phyloP scores from a whole-genome alignment of 2,329 filamentous ascomycete genomes.

The Fusarium proliferatum region DNA sequence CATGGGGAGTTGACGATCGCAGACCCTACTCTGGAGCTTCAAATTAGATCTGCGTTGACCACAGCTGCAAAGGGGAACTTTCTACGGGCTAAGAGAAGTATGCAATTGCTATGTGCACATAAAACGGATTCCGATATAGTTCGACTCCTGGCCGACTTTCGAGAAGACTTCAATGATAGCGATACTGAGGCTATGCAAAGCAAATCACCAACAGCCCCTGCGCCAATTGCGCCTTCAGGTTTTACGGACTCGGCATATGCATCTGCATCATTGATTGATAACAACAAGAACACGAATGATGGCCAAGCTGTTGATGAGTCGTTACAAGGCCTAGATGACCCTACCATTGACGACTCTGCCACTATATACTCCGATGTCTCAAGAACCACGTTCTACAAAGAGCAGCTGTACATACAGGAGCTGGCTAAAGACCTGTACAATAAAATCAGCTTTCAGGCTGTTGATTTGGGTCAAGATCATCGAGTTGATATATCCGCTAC shows the following conservation, averaged over 20 bases:
- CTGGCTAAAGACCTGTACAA: background rate
- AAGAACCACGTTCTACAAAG: background rate
- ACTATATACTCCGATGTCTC: background rate
- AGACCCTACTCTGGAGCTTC: too few species aligned
- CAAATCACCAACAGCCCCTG: accelerated
- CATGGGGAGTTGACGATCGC: too few species aligned
- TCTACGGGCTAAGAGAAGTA: too few species aligned
- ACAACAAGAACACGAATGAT: background rate
- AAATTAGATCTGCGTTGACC: too few species aligned
- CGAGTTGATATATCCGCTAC: background rate
- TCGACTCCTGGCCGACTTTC: too few species aligned
- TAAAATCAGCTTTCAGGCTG: background rate
- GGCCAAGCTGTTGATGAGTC: too few species aligned
- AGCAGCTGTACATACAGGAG: background rate
- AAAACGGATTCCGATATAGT: too few species aligned
- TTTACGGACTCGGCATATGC: background rate
- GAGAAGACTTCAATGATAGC: too few species aligned
- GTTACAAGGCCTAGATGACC: background rate
- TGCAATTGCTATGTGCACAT: accelerated
- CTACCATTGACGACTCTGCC: background rate
- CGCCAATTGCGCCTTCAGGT: background rate
- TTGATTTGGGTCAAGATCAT: background rate
- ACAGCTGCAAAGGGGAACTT: too few species aligned
- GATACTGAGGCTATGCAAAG: background rate
- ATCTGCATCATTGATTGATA: background rate